A percentile compares a stretch with the other conserved stretches of the same genome.
Evolutionary conservation across 768 basidiomycete species (phyloP).

Genomic region (Clavulina sp.): DNA sequence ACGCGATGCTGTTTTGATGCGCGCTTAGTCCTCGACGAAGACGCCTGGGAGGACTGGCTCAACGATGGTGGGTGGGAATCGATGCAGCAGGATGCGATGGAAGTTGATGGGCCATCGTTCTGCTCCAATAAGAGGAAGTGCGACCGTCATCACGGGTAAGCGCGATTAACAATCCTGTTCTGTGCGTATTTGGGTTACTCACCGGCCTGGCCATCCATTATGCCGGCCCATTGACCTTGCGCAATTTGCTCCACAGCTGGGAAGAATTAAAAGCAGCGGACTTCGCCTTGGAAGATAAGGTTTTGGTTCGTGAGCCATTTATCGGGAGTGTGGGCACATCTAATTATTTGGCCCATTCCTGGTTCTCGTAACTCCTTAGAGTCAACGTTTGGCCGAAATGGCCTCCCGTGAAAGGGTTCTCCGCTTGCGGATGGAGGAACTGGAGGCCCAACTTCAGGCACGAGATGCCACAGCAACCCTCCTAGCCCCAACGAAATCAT

Average conservation of each 20-base stretch:
- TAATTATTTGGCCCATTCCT: neutral
- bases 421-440: slow-evolving; percentile 57
- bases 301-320: slow-evolving; percentile 25
- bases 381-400: slow-evolving; percentile 20
- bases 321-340: too few relatives aligned
- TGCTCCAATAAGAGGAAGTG: slow-evolving; percentile 72
- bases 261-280: slow-evolving; percentile 59
- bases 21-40: slow-evolving; percentile 65
- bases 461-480: neutral
- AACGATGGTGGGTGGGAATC: slow-evolving; percentile 16
- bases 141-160: slow-evolving; percentile 16
- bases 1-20: slow-evolving; percentile 71
- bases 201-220: too few relatives aligned
- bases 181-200: neutral
- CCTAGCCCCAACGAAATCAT: too few relatives aligned
- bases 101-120: slow-evolving; percentile 25
- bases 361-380: slow-evolving; percentile 3
- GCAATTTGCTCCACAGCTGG: slow-evolving; percentile 25
- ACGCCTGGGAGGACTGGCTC: slow-evolving; percentile 54
- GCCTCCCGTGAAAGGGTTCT: slow-evolving; percentile 64
- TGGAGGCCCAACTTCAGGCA: slow-evolving; percentile 15
- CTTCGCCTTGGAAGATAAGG: slow-evolving; percentile 56
- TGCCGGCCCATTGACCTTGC: neutral
- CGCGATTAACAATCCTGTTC: slow-evolving; percentile 70
- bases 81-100: slow-evolving; percentile 23